Evolutionary conservation across 352 stramenopile species (phyloP).

Genomic region (Globisporangium splendens): DNA sequence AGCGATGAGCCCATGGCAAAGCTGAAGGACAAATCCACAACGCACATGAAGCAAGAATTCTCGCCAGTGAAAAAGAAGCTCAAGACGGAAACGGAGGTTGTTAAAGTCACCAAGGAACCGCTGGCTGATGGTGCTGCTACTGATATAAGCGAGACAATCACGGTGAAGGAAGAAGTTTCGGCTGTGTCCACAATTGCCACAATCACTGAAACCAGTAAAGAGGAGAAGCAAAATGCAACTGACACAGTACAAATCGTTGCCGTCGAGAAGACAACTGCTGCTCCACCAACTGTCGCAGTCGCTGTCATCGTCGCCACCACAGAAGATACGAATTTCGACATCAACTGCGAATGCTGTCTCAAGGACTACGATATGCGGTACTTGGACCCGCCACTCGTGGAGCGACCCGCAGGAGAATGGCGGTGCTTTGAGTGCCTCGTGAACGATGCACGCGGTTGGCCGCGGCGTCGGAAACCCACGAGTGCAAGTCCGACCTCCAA

Average conservation of each 20-base stretch:
- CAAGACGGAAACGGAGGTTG: not conserved
- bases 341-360: slow-evolving; percentile 73
- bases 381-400: slow-evolving; percentile 71
- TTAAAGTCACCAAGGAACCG: not conserved
- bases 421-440: slow-evolving; percentile 87
- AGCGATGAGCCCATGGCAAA: slow-evolving; percentile 10
- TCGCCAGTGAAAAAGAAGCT: slow-evolving; percentile 17
- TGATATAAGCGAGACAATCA: slow-evolving; percentile 3
- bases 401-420: slow-evolving; percentile 75
- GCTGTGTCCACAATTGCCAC: not conserved
- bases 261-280: not conserved
- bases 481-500: slow-evolving; percentile 14
- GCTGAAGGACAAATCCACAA: slow-evolving; percentile 4
- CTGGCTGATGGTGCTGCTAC: not conserved
- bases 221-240: slow-evolving; percentile 1
- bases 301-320: slow-evolving; percentile 5
- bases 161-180: not conserved
- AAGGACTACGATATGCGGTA: slow-evolving; percentile 85
- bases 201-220: slow-evolving; percentile 1
- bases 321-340: slow-evolving; percentile 44
- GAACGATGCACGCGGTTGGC: slow-evolving; percentile 82
- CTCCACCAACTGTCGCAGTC: not conserved
- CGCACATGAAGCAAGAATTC: slow-evolving; percentile 4
- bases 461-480: slow-evolving; percentile 42
- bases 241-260: not conserved